Evolutionary conservation across 2,329 filamentous ascomycete genomes (phyloP).

Genomic region (Sclerotinia borealis): DNA sequence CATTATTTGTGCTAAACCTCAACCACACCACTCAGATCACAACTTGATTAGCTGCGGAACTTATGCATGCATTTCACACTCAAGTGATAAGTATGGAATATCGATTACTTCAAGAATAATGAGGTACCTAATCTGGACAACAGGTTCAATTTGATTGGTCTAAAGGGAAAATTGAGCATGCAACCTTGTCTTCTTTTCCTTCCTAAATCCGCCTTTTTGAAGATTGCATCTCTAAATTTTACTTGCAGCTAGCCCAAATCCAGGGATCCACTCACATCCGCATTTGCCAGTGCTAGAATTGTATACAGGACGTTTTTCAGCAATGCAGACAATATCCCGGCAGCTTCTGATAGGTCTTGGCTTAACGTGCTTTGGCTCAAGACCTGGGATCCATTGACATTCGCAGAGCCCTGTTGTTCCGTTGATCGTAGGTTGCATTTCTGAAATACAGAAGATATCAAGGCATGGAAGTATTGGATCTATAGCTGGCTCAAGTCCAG

Average conservation of each 20-base stretch:
- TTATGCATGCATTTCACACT: neutral
- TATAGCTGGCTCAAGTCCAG: slow-evolving; percentile 12
- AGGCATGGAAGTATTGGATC: slow-evolving; percentile 4
- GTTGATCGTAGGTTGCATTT: slow-evolving; percentile 10
- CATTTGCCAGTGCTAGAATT: slow-evolving; percentile 9
- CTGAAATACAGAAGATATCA: slow-evolving; percentile 14
- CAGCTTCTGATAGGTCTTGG: neutral
- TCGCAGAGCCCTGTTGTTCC: slow-evolving; percentile 10
- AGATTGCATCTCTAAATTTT: neutral
- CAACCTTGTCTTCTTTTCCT: neutral
- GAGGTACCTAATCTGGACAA: neutral
- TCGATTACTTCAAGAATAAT: neutral
- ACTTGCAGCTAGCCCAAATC: slow-evolving; percentile 8
- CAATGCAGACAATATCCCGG: neutral
- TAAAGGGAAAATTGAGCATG: neutral
- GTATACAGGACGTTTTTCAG: slow-evolving; percentile 12
- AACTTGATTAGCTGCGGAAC: neutral
- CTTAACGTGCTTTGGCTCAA: neutral
- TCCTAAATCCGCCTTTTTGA: neutral
- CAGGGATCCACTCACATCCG: slow-evolving; percentile 13
- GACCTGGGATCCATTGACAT: slow-evolving; percentile 13
- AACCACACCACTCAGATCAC: neutral
- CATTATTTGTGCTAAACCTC: too few species aligned
- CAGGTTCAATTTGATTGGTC: neutral
- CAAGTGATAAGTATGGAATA: neutral